Percentiles rank a stretch among this genome's conserved stretches.
phyloP scores from a whole-genome alignment of 768 basidiomycete genomes.

The Lactarius tabidus region DNA sequence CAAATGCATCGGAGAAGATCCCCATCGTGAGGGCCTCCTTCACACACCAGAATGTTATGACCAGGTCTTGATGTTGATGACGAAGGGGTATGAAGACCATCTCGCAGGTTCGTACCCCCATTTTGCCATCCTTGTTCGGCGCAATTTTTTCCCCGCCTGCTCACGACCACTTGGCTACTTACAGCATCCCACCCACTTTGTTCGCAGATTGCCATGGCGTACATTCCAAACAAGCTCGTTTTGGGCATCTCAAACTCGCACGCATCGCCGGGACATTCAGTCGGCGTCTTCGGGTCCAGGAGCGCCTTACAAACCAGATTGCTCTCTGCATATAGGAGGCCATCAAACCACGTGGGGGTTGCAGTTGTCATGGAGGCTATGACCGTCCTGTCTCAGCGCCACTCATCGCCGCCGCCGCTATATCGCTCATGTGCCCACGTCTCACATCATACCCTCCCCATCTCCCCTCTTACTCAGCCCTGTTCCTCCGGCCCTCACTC shows the following conservation, averaged over 20 bases:
- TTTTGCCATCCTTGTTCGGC: background rate
- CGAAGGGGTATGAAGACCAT: constrained; percentile 95
- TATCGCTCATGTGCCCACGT: constrained; percentile 14
- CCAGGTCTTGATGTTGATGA: constrained; percentile 98
- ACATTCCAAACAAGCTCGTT: constrained; percentile 25
- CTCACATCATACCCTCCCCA: background rate
- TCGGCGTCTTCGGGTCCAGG: constrained; percentile 93
- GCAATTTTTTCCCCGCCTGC: background rate
- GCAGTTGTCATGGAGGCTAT: constrained; percentile 99
- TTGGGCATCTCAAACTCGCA: constrained; percentile 23
- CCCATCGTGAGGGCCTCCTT: constrained; percentile 86
- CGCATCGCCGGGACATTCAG: constrained; percentile 44
- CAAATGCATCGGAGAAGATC: constrained; percentile 98
- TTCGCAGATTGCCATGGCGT: constrained; percentile 85
- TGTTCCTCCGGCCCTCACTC: no score
- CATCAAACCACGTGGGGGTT: constrained; percentile 93
- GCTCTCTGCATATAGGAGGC: constrained; percentile 98
- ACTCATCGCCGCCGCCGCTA: background rate
- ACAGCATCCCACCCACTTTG: constrained; percentile 7
- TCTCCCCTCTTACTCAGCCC: constrained; percentile 8
- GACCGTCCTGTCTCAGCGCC: constrained; percentile 46
- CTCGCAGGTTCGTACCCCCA: constrained; percentile 56
- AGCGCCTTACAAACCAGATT: constrained; percentile 95
- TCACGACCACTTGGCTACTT: constrained; percentile 22
- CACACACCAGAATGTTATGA: constrained; percentile 95